Evolutionary conservation across 2,329 filamentous ascomycete genomes (phyloP).

Genomic region (Helotiales sp.): DNA sequence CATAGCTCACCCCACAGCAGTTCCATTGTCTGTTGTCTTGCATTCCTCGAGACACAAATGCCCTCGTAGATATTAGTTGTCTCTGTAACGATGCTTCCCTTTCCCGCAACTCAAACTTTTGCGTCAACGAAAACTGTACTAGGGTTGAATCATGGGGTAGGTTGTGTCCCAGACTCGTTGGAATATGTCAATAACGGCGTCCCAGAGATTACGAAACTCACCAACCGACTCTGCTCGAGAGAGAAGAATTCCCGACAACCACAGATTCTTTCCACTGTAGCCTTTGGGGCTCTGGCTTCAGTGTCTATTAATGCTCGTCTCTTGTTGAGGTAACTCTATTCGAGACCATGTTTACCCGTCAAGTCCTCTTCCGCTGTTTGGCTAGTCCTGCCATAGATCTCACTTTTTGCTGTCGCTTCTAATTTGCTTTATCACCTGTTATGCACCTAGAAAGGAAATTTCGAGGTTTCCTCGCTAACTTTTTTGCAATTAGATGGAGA

Average conservation of each 20-base stretch:
- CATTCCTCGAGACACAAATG: neutral
- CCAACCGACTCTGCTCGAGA: conserved; percentile 3
- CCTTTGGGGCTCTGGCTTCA: conserved; percentile 10
- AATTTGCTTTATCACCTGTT: neutral
- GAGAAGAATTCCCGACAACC: conserved; percentile 4
- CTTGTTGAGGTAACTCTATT: neutral
- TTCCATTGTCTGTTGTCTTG: conserved; percentile 4
- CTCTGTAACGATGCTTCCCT: neutral
- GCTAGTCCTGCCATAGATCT: too few species aligned
- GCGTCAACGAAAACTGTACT: neutral
- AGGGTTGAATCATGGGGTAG: neutral
- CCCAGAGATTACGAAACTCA: conserved; percentile 10
- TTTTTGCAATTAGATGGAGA: neutral
- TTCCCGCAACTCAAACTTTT: neutral
- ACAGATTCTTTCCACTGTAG: conserved; percentile 10
- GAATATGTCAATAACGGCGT: neutral
- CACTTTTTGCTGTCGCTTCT: neutral
- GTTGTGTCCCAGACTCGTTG: neutral
- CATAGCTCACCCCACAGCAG: neutral
- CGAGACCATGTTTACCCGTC: neutral
- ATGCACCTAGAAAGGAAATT: too few species aligned
- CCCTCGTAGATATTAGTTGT: neutral
- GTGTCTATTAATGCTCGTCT: conserved; percentile 6
- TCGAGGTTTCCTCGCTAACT: neutral
- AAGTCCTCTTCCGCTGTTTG: too few species aligned